Percentiles rank a stretch among this genome's conserved stretches.
These are phyloP conservation scores for Citrullus colocynthis DNA, from an alignment of 306 rosid species.

Conservation along the genomic window DNA sequence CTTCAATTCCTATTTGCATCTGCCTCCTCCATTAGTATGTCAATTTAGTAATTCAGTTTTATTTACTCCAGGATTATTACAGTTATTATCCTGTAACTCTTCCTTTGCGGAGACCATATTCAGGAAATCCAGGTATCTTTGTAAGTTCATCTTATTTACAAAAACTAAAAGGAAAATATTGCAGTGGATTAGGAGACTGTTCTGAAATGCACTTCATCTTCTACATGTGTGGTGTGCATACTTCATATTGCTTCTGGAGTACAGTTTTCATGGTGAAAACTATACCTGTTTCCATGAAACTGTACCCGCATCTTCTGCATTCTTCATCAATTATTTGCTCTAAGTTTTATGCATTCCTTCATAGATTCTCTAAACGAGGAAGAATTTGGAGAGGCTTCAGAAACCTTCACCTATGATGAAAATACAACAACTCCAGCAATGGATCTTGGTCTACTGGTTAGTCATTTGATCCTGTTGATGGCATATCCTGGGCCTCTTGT, in stretches of 20 bases:
- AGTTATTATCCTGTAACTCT: conserved; percentile 53
- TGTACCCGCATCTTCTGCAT: background rate
- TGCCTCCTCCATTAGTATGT: background rate
- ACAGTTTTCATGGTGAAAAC: background rate
- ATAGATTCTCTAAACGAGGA: conserved; percentile 54
- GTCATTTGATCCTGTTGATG: conserved; percentile 9
- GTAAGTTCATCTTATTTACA: background rate
- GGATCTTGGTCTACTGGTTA: conserved; percentile 66
- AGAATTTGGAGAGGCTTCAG: conserved; percentile 56
- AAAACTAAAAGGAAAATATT: background rate
- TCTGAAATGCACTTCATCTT: background rate
- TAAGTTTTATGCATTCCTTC: conserved; percentile 9
- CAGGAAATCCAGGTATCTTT: conserved; percentile 72
- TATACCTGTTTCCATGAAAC: background rate
- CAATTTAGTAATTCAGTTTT: conserved; percentile 10
- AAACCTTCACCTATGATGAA: conserved; percentile 39
- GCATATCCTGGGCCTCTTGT: background rate
- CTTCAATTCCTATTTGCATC: background rate
- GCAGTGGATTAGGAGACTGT: background rate
- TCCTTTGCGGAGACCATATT: conserved; percentile 68
- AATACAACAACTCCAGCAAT: conserved; percentile 23
- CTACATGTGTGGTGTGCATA: background rate
- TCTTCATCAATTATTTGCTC: background rate
- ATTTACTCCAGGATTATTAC: conserved; percentile 51
- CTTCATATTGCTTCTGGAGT: background rate